Base-by-base conservation (phyloP, 176 grass and related monocot genomes). In the barley (Hordeum vulgare) region DNA sequence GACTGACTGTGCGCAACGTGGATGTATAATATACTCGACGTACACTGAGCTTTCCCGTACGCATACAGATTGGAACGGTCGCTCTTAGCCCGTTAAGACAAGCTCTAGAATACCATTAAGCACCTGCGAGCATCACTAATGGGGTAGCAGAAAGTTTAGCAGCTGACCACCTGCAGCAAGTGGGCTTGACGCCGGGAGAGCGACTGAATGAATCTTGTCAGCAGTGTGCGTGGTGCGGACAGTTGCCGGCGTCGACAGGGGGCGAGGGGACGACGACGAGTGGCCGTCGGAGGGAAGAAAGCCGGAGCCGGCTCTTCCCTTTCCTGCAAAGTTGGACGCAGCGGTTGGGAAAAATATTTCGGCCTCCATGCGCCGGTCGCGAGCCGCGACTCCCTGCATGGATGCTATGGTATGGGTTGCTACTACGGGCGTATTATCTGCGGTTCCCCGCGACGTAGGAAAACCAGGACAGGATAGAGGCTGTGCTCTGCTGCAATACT, bases 261-360 rank as follows among this genome's bases (percentile, higher is more conserved):
- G 76, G 80, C 24, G 74, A 75, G 37, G n/a, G n/a, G 17, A 69
- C 71, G 51, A 54, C 29, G 65, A 62, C 62, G 29, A 76, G 87
- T 51, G 47, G 74, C 21, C 9, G 61, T 72, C 84, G 85, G 7
- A 83, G 26, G 27, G 14, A 0, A 69, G 9, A 66, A 49, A 27
- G 39, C 29, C 14, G 29, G 24, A 73, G 53, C 18, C 51, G 51
- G 51, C 18, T 1, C 37, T 33, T 33, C 51, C 7, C 76, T 87
- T 92, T 87, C 91, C 80, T 66, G 54, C 70, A 47, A 86, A 63
- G 80, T 90, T 76, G 88, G 86, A 37, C 80, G 75, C 81, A 75
- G 78, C 88, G 72, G 92, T 84, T 94, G 69, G 86, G 90, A 94
- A 97, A 85, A 80, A 82, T 54, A 64, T 3, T 18, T 54, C 18